Conservation (phyloP, 225 moss, liverwort and hornwort genomes). For the Thuidium tamariscinum region DNA sequence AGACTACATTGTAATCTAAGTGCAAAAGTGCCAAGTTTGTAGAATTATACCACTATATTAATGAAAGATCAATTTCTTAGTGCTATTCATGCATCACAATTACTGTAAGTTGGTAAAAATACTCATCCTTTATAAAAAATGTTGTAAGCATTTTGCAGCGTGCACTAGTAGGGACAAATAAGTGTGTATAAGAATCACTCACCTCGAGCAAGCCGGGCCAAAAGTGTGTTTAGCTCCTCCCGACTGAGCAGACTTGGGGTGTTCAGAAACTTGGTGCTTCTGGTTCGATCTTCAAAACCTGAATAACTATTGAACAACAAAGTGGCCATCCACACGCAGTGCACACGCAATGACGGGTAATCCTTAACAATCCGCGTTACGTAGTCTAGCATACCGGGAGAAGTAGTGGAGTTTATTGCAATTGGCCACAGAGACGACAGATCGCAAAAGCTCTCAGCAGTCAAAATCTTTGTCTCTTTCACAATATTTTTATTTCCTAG, state of each 20-base stretch:
- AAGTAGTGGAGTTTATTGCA: fast-evolving
- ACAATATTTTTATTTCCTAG: not conserved
- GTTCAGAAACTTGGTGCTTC: not conserved
- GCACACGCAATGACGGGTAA: fast-evolving
- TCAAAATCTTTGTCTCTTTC: not conserved
- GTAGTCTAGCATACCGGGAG: fast-evolving
- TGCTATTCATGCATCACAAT: not conserved
- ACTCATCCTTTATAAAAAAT: not conserved
- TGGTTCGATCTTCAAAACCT: not conserved
- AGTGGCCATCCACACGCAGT: not conserved
- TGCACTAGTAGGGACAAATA: not conserved
- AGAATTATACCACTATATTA: no score
- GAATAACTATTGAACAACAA: not conserved
- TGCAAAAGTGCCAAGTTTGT: no score
- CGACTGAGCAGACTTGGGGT: not conserved
- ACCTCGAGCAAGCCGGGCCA: not conserved
- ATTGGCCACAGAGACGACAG: not conserved
- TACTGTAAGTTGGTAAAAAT: not conserved
- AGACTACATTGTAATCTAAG: no score
- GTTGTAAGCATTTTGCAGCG: not conserved
- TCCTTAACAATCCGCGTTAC: fast-evolving
- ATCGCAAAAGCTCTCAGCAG: not conserved
- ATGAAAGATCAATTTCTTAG: no score
- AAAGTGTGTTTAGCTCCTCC: not conserved
- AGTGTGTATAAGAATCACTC: not conserved